phyloP scores from a whole-genome alignment of 495 filamentous ascomycete genomes.

The Penicillium paxilli region DNA sequence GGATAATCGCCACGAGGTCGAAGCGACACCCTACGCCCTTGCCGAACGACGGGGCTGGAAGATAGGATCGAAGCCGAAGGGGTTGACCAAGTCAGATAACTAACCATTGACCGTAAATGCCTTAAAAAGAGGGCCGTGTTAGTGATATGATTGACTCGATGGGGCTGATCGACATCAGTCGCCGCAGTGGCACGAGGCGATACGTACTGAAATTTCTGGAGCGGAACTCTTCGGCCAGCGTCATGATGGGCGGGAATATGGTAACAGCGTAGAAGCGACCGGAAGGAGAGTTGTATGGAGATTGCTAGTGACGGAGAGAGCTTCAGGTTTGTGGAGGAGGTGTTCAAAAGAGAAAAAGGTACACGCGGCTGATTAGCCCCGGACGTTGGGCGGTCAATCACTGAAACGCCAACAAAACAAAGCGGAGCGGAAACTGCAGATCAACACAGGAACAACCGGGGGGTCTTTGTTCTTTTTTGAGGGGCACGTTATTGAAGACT shows the following conservation, averaged over 20 bases:
- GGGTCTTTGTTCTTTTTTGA: background rate
- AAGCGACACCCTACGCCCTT: background rate
- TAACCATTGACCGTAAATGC: constrained; percentile 99
- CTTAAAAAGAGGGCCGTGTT: constrained; percentile 49
- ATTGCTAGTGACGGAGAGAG: constrained; percentile 6
- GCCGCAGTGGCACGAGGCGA: constrained; percentile 10
- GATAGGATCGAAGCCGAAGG: background rate
- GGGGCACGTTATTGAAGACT: no score
- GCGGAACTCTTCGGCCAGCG: constrained; percentile 72
- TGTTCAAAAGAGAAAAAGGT: constrained; percentile 18
- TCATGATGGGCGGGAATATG: constrained; percentile 38
- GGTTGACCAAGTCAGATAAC: constrained; percentile 28
- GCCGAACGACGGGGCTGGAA: background rate
- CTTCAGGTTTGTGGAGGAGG: constrained; percentile 3
- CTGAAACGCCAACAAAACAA: constrained; percentile 29
- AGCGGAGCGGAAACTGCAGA: constrained; percentile 19
- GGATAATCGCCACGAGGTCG: background rate
- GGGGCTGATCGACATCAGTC: constrained; percentile 21
- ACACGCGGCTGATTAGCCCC: constrained; percentile 25
- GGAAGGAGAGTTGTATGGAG: constrained; percentile 8
- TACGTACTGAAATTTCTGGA: constrained; percentile 96
- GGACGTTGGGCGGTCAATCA: constrained; percentile 26
- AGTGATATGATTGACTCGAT: constrained; percentile 23
- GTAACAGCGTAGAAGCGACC: constrained; percentile 2
- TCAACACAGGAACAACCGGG: background rate